phyloP scores from a whole-genome alignment of 192 early-diverging fungal species.

The Linderina pennispora region DNA sequence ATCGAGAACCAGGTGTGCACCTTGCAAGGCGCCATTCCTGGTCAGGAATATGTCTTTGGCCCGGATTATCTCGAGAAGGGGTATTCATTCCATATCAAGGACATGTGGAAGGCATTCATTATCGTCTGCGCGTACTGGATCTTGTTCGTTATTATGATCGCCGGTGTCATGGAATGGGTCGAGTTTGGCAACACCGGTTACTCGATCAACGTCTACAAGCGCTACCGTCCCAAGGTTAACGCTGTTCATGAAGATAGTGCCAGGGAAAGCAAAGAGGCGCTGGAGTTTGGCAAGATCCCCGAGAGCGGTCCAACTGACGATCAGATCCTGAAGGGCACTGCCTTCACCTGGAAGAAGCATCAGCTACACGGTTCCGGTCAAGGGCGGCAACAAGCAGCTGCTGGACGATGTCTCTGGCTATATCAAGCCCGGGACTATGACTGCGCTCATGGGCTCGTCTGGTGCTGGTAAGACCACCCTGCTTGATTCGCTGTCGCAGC shows the following conservation, averaged over 20 bases:
- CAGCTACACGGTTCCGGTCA: constrained; percentile 55
- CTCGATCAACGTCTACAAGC: constrained; percentile 16
- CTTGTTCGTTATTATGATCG: constrained; percentile 1
- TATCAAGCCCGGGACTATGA: constrained; percentile 59
- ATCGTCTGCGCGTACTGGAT: constrained; percentile 16
- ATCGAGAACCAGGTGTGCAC: constrained; percentile 47
- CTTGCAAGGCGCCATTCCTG: constrained; percentile 45
- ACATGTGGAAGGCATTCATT: constrained; percentile 48
- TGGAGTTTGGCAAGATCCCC: neutral
- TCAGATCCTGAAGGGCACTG: constrained; percentile 34
- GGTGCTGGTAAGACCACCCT: constrained; percentile 86
- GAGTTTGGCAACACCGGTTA: constrained; percentile 40
- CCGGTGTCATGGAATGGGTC: constrained; percentile 44
- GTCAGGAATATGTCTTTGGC: constrained; percentile 45
- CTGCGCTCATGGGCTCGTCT: constrained; percentile 71
- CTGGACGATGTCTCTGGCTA: constrained; percentile 55
- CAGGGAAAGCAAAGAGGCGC: neutral
- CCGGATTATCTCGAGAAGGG: constrained; percentile 43
- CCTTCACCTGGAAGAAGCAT: constrained; percentile 54
- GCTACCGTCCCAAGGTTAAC: neutral
- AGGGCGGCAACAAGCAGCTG: constrained; percentile 52
- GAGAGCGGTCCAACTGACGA: constrained; percentile 52
- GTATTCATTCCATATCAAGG: constrained; percentile 37
- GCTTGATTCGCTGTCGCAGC: constrained; percentile 69
- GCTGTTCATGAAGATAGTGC: constrained; percentile 1